Evolutionary conservation across 768 basidiomycete species (phyloP), one percentile per base, ranked within the genome.

Genomic region (Pisolithus marmoratus): DNA sequence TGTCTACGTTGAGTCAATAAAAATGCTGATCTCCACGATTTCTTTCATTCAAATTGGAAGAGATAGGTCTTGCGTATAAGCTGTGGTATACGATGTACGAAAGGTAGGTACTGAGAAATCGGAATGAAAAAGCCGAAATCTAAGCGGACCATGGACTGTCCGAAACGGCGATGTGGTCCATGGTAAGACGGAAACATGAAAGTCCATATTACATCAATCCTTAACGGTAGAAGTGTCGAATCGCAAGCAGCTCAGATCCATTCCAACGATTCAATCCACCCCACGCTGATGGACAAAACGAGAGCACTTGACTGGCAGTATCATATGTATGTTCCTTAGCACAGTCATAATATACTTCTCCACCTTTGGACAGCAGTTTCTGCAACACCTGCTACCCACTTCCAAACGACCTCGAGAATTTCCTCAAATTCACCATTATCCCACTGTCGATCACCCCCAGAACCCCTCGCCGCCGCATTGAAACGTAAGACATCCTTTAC

Each of bases 401-500:
- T 76, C 83, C 82, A 84, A 29, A 75, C 61, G 54, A 84, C 81
- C 63, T 84, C 83, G 47, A 85, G 65, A 44, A 83, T 62, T 14
- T 79, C 81, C 60, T 85, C 82, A 12, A 85, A 67, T n/a, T 83
- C 83, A 5, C 83, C 84, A 38, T 75, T 77, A 58, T 81, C 80
- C 81, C 80, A 82, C 11, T 79, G 80, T 12, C 74, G 75, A 44
- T 76, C 71, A 43, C 72, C 73, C 34, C 75, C 75, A 15, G 77
- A 74, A 52, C 77, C 76, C 60, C 81, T 78, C 2, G 63, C 22
- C 26, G 77, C 79, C 15, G 80, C 75, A 52, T 89, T 95, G 63
- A 94, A 92, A 48, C 85, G 85, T 15, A 99, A 71, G 4, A 97
- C 92, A 61, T 99, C 96, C 65, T 99, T 99, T 44, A 98, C 90